Conservation (phyloP, 2,329 filamentous ascomycete genomes). For the Alternaria sp. region DNA sequence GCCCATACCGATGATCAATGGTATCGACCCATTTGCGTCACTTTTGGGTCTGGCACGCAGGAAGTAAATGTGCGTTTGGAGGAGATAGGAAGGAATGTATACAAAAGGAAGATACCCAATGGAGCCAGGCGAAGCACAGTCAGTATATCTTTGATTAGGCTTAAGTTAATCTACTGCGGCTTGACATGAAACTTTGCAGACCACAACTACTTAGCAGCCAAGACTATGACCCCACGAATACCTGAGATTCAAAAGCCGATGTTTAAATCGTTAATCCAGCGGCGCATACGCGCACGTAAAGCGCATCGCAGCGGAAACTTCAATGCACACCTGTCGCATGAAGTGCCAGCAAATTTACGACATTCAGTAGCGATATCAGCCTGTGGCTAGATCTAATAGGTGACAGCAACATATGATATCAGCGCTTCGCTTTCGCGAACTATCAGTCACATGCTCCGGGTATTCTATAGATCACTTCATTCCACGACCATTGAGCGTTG, state of each 20-base stretch:
- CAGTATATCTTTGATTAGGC: neutral
- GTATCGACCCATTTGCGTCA: slow-evolving; percentile 3
- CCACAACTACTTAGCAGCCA: neutral
- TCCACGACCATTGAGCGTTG: neutral
- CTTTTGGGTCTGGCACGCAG: neutral
- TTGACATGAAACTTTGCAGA: neutral
- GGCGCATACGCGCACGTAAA: neutral
- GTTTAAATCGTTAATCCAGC: neutral
- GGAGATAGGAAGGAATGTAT: neutral
- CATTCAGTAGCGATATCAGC: neutral
- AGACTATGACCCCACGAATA: neutral
- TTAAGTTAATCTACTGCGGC: neutral
- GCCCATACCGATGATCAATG: neutral
- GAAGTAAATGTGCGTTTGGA: neutral
- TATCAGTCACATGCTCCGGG: neutral
- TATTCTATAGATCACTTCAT: neutral
- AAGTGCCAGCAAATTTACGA: neutral
- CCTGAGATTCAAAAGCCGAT: slow-evolving; percentile 46
- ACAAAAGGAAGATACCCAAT: neutral
- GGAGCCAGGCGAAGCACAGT: neutral
- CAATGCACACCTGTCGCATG: neutral
- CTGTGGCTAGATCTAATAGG: neutral
- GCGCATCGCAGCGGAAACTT: neutral
- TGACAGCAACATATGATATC: neutral
- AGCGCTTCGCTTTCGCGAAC: neutral